These are phyloP conservation scores for Lecanosticta acicola DNA, from an alignment of 2,329 filamentous ascomycete genomes.

Conservation along the genomic window DNA sequence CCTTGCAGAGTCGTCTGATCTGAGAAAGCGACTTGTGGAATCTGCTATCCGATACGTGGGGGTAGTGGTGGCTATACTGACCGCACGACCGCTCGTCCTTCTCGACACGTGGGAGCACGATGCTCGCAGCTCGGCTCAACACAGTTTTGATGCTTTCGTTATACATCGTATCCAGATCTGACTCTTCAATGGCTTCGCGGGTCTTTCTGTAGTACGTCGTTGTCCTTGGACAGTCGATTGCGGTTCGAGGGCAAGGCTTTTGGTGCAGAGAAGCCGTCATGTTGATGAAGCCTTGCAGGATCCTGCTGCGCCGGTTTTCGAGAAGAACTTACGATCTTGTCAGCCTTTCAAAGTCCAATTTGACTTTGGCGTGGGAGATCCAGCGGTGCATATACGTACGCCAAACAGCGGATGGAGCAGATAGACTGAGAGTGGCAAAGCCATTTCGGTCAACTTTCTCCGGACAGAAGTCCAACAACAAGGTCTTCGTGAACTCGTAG, in stretches of 20 bases:
- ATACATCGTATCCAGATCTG: too few species aligned
- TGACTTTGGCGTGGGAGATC: too few species aligned
- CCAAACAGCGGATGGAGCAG: not conserved
- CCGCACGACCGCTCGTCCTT: not conserved
- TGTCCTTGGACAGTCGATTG: not conserved
- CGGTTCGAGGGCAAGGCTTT: not conserved
- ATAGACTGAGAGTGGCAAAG: not conserved
- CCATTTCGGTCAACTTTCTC: not conserved
- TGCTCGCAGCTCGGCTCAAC: too few species aligned
- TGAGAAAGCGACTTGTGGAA: too few species aligned
- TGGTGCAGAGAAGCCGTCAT: not conserved
- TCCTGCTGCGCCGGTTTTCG: not conserved
- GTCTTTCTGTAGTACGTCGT: not conserved
- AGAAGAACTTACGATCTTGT: not conserved
- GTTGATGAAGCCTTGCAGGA: not conserved
- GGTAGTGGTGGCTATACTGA: not conserved
- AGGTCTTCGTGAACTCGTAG: not conserved
- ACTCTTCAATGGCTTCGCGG: too few species aligned
- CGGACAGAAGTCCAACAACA: not conserved
- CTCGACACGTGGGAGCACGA: too few species aligned
- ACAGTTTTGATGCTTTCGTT: too few species aligned
- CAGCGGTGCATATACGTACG: not conserved
- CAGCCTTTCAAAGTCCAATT: not conserved
- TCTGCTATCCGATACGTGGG: not conserved
- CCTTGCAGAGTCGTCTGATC: not conserved